phyloP scores from a whole-genome alignment of 1,284 basidiomycete species.

The Schizopora paradoxa region DNA sequence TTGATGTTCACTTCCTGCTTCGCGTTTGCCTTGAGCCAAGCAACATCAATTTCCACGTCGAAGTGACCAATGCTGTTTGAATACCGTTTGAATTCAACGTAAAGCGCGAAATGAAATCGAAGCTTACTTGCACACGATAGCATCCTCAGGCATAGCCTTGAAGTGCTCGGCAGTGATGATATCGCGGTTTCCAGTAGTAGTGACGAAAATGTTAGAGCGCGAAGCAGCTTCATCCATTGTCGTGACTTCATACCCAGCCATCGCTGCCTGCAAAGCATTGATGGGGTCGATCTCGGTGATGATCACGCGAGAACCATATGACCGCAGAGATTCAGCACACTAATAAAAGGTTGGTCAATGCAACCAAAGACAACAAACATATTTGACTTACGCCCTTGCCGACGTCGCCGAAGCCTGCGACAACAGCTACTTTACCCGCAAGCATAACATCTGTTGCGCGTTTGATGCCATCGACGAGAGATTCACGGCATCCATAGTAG shows the following conservation, averaged over 20 bases:
- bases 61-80: constrained; percentile 87
- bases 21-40: constrained; percentile 96
- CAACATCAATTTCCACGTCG: constrained; percentile 98
- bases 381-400: constrained; percentile 84
- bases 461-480: constrained; percentile 99
- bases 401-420: constrained; percentile 98
- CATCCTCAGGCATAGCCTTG: constrained; percentile 93
- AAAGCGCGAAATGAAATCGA: constrained; percentile 1
- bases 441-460: constrained; percentile 99
- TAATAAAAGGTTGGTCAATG: constrained; percentile 30
- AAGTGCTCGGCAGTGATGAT: constrained; percentile 96
- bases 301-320: constrained; percentile 95
- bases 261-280: constrained; percentile 98
- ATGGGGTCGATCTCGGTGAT: constrained; percentile 99
- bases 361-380: constrained; percentile 7
- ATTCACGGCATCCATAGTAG: constrained; percentile 98
- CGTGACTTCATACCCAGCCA: constrained; percentile 98
- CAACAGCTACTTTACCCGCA: constrained; percentile 97
- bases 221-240: constrained; percentile 97
- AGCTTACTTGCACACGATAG: constrained; percentile 93
- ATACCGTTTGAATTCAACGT: constrained; percentile 10
- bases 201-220: constrained; percentile 91
- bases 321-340: constrained; percentile 96
- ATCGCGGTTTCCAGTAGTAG: constrained; percentile 98
- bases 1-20: constrained; percentile 88